phyloP scores from a whole-genome alignment of 768 basidiomycete species.

The Xanthoconium purpureum region DNA sequence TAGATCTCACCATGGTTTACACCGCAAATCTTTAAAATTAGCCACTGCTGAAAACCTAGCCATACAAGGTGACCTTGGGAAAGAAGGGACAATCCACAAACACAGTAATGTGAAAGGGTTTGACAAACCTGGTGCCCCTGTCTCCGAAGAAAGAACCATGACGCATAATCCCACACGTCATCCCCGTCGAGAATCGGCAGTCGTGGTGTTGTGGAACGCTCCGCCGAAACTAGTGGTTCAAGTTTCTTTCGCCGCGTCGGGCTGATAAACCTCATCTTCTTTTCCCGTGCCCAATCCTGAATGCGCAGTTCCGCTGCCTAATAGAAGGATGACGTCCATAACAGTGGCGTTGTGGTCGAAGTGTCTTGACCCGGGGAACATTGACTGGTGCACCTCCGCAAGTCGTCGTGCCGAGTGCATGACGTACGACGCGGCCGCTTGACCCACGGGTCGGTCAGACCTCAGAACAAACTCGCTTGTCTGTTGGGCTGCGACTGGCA shows the following conservation, averaged over 20 bases:
- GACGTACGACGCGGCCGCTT: background rate
- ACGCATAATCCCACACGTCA: constrained; percentile 15
- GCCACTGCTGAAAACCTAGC: constrained; percentile 2
- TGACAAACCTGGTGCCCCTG: constrained; percentile 6
- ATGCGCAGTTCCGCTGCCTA: constrained; percentile 21
- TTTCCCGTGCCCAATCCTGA: constrained; percentile 34
- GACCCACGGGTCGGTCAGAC: background rate
- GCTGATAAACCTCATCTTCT: background rate
- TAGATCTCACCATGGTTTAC: constrained; percentile 24
- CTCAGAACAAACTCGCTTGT: background rate
- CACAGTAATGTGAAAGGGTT: constrained; percentile 19
- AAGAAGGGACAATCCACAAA: constrained; percentile 11
- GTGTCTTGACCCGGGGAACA: constrained; percentile 28
- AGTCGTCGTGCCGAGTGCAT: constrained; percentile 14
- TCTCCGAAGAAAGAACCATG: constrained; percentile 16
- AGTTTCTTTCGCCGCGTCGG: background rate
- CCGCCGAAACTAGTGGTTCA: constrained; percentile 39
- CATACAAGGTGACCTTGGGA: constrained; percentile 26
- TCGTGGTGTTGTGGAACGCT: constrained; percentile 42
- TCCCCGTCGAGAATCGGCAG: constrained; percentile 24
- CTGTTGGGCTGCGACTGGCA: no score
- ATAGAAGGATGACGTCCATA: constrained; percentile 15
- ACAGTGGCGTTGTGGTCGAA: constrained; percentile 36
- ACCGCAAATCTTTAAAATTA: constrained; percentile 24
- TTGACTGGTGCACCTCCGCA: constrained; percentile 28